Evolutionary conservation across 2,329 filamentous ascomycete species (phyloP), one percentile per base, ranked within the genome.

Genomic region (Grosmannia clavigera): DNA sequence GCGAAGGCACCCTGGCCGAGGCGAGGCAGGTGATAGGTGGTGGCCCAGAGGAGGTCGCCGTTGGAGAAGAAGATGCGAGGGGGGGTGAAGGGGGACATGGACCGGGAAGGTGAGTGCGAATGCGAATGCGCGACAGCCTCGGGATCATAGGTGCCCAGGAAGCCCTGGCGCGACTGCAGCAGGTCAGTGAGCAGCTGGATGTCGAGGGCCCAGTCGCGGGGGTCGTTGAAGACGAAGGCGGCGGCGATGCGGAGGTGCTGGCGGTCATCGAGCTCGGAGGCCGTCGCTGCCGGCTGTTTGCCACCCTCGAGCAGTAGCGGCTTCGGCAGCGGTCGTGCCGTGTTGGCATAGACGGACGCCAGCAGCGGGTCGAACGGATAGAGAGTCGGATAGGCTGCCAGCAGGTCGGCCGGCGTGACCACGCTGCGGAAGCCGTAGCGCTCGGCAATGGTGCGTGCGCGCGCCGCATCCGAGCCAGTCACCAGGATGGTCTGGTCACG

Each of bases 161-260:
- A 82, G 22, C 94, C 94, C n/a, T 79, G 67, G 22, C 82, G 78
- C 0, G 92, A 96, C 50, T 95, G 78, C 7, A 97, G 76, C 12
- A 96, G 75, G 71, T 99, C 94, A 59, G 87, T 69, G 61, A 97
- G 87, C 66, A 97, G 76, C 69, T 95, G 88, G 2, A 84, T 84
- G 71, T 97, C 92, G 11, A 96, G 80, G 0, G 88, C 91, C 94
- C 94, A 99, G 75, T 99, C 94, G 60, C 94, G 83, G 3, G 94
- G 92, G 72, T 97, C 94, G 71, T 96, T 95, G 79, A 92, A 96
- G 7, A 96, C 87, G 68, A 97, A 87, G 33, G 97, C 83, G 33
- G 92, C 91, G 68, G 95, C 90, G 66, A 99, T 87, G 51, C 62
- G 61, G n/a, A 65, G 60, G 59, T 61, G 58, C 38, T 46, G 38